Conservation (phyloP, 768 basidiomycete genomes). For the Steccherinum ochraceum region DNA sequence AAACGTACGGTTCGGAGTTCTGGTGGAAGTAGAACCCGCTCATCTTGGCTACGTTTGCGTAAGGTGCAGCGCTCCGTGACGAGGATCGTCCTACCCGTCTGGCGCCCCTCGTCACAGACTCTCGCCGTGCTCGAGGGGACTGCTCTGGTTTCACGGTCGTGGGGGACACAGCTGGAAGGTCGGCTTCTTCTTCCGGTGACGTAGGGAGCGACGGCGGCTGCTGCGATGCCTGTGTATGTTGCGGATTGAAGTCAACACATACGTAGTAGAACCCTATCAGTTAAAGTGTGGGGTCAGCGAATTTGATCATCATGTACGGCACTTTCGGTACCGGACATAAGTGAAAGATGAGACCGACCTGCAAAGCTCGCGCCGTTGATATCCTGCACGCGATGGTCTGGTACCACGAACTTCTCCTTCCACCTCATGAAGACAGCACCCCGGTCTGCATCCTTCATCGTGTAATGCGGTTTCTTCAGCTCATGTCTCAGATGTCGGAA, state of each 20-base stretch:
- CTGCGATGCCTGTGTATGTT: conserved; percentile 25
- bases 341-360: conserved; percentile 46
- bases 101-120: conserved; percentile 28
- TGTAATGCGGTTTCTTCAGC: conserved; percentile 70
- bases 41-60: conserved; percentile 62
- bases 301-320: background rate
- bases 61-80: conserved; percentile 36
- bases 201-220: conserved; percentile 11
- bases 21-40: conserved; percentile 91
- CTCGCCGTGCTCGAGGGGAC: conserved; percentile 13
- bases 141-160: conserved; percentile 25
- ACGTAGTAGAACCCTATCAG: conserved; percentile 86
- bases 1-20: conserved; percentile 86
- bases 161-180: conserved; percentile 11
- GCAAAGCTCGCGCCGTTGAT: conserved; percentile 95
- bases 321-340: background rate
- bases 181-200: conserved; percentile 8
- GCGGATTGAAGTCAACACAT: conserved; percentile 86
- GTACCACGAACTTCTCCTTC: conserved; percentile 96
- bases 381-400: conserved; percentile 87
- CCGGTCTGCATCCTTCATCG: conserved; percentile 62
- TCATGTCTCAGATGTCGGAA: conserved; percentile 79
- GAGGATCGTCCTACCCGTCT: conserved; percentile 33
- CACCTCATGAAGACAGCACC: conserved; percentile 92
- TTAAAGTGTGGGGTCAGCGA: background rate